A percentile compares a stretch with the other conserved stretches of the same genome.
These are phyloP conservation scores for Scutellaria galericulata DNA, from an alignment of 257 asterid genomes.

Conservation along the genomic window DNA sequence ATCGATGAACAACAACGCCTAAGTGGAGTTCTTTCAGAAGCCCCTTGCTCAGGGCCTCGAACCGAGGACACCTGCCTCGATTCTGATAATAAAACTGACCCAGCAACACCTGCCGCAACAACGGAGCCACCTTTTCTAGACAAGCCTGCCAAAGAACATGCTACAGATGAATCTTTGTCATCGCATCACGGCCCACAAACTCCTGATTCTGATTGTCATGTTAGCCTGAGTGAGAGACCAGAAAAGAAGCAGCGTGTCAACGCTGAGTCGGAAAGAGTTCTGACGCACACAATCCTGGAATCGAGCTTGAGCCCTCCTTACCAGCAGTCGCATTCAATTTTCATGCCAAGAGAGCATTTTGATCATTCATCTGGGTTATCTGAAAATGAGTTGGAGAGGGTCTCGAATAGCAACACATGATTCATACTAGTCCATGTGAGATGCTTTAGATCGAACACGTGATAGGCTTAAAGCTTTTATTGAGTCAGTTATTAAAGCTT, in stretches of 20 bases:
- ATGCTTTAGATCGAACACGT: no score
- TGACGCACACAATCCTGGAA: constrained; percentile 48
- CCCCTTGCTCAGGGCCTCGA: constrained; percentile 51
- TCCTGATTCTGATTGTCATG: constrained; percentile 69
- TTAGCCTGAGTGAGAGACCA: constrained; percentile 52
- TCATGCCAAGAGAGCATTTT: constrained; percentile 47
- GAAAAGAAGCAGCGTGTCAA: constrained; percentile 55
- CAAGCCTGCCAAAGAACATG: constrained; percentile 51
- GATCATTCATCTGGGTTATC: constrained; percentile 43
- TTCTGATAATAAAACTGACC: constrained; percentile 58
- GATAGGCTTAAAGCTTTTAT: no score
- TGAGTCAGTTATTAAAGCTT: no score
- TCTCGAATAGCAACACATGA: constrained; percentile 36
- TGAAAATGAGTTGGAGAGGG: constrained; percentile 38
- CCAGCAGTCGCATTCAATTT: constrained; percentile 46
- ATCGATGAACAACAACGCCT: constrained; percentile 92
- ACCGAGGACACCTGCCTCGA: constrained; percentile 50
- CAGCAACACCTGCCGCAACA: constrained; percentile 81
- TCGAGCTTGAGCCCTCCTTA: constrained; percentile 52
- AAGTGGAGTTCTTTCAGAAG: constrained; percentile 71
- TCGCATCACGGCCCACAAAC: constrained; percentile 84
- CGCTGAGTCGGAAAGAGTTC: constrained; percentile 46
- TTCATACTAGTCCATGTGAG: neutral
- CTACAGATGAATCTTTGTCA: constrained; percentile 65
- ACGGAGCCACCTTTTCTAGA: constrained; percentile 63